Evolutionary conservation across 495 filamentous ascomycete genomes (phyloP).

Genomic region (Schizothecium vesticola): DNA sequence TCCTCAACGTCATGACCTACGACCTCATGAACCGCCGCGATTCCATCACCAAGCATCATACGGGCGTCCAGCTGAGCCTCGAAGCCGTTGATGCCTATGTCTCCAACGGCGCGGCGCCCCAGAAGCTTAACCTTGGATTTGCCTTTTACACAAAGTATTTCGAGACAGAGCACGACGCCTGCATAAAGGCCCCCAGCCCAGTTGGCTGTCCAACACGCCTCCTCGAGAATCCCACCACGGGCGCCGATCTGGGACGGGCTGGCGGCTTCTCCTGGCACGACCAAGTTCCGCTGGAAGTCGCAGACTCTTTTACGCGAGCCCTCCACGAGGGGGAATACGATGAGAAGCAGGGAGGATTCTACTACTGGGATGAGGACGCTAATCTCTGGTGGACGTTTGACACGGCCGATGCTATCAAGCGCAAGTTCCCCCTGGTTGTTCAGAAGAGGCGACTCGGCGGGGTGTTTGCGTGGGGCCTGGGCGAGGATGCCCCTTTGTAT

Average conservation of each 20-base stretch:
- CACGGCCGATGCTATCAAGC: conserved; percentile 53
- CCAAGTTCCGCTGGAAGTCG: conserved; percentile 40
- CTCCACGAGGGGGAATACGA: conserved; percentile 52
- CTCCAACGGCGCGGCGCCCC: conserved; percentile 47
- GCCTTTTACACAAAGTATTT: conserved; percentile 75
- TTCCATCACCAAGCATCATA: conserved; percentile 62
- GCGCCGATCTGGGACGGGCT: conserved; percentile 57
- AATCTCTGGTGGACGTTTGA: conserved; percentile 75
- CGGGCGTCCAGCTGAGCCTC: conserved; percentile 50
- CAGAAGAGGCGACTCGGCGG: conserved; percentile 56
- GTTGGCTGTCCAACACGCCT: conserved; percentile 58
- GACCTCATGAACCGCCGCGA: conserved; percentile 75
- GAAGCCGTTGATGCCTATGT: conserved; percentile 57
- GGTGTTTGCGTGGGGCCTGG: conserved; percentile 69
- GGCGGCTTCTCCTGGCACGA: conserved; percentile 59
- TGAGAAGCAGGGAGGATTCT: conserved; percentile 56
- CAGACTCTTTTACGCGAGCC: conserved; percentile 48
- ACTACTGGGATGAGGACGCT: conserved; percentile 57
- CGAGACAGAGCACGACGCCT: conserved; percentile 48
- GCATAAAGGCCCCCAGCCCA: conserved; percentile 39
- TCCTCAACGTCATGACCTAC: conserved; percentile 77
- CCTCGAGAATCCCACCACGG: conserved; percentile 61
- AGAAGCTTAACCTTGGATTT: conserved; percentile 66
- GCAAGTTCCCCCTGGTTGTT: conserved; percentile 60
- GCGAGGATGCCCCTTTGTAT: conserved; percentile 60